These are phyloP conservation scores for Globisporangium carolinianum DNA, from an alignment of 352 stramenopile genomes.

Conservation along the genomic window DNA sequence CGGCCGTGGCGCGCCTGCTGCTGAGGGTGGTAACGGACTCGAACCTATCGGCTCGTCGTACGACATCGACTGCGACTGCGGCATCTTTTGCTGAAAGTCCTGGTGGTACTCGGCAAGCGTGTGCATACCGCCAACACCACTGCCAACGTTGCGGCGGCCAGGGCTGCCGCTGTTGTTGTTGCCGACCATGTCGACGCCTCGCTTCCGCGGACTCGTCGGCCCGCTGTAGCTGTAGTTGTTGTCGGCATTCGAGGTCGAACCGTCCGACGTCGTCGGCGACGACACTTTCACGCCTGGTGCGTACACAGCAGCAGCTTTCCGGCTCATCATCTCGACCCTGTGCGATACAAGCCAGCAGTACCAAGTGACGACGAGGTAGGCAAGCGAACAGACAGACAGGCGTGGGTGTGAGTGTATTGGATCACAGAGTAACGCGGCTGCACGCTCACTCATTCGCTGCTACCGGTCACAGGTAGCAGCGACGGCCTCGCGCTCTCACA, in stretches of 20 bases:
- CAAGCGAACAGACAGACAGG: no score
- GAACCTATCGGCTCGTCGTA: slow-evolving; percentile 2
- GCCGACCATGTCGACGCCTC: slow-evolving; percentile 15
- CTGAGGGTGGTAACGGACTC: neutral
- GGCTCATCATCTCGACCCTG: slow-evolving; percentile 73
- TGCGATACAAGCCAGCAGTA: neutral
- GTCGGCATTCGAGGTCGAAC: slow-evolving; percentile 70
- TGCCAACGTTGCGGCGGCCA: slow-evolving; percentile 6
- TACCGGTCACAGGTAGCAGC: no score
- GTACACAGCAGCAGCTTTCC: slow-evolving; percentile 30
- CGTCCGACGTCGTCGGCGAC: slow-evolving; percentile 69
- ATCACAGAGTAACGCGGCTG: no score
- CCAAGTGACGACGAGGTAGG: no score
- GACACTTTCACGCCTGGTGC: slow-evolving; percentile 25
- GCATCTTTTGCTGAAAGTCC: slow-evolving; percentile 22
- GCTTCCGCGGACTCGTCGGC: slow-evolving; percentile 20
- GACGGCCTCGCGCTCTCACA: neutral
- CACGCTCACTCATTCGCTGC: no score
- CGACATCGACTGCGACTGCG: slow-evolving; percentile 8
- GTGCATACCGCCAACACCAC: slow-evolving; percentile 16
- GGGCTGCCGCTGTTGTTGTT: slow-evolving; percentile 52
- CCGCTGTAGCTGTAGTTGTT: slow-evolving; percentile 55
- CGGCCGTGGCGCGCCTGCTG: slow-evolving; percentile 2
- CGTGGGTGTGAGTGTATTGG: no score
- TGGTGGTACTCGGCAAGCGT: slow-evolving; percentile 33